These are phyloP conservation scores for Spergularia bocconei DNA, from an alignment of 148 eudicot species.

Conservation along the genomic window DNA sequence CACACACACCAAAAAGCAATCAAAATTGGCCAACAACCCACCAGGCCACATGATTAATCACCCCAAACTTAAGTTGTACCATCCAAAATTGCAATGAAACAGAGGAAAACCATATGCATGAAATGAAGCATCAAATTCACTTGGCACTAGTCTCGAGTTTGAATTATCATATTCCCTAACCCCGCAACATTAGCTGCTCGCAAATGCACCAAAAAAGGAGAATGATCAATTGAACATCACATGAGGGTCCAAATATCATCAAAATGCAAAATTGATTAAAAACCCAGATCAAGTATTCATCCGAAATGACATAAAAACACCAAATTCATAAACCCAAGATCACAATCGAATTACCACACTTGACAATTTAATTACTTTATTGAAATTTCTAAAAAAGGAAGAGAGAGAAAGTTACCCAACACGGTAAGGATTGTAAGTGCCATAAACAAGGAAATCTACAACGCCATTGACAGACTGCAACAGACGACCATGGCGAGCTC, in stretches of 20 bases:
- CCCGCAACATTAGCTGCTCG: no score
- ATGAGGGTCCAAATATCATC: neutral
- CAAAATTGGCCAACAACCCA: constrained; percentile 5
- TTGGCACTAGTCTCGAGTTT: no score
- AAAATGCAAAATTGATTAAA: neutral
- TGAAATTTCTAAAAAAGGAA: neutral
- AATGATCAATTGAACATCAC: neutral
- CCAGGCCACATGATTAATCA: neutral
- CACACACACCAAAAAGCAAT: constrained; percentile 1
- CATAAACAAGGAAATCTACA: constrained; percentile 73
- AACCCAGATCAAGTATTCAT: constrained; percentile 17
- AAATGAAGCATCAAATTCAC: neutral
- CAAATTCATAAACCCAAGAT: neutral
- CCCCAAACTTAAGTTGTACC: neutral
- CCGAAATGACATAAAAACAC: constrained; percentile 1
- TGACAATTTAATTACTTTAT: neutral
- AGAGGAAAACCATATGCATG: constrained; percentile 8
- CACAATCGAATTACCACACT: neutral
- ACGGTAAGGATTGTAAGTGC: constrained; percentile 74
- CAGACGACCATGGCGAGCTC: constrained; percentile 60
- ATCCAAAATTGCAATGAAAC: neutral
- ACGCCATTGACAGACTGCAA: constrained; percentile 65
- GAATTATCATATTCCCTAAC: no score
- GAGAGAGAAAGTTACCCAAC: constrained; percentile 61
- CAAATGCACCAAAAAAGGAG: no score